Evolutionary conservation across 495 filamentous ascomycete species (phyloP).

Genomic region (Penicillium cataractarum): DNA sequence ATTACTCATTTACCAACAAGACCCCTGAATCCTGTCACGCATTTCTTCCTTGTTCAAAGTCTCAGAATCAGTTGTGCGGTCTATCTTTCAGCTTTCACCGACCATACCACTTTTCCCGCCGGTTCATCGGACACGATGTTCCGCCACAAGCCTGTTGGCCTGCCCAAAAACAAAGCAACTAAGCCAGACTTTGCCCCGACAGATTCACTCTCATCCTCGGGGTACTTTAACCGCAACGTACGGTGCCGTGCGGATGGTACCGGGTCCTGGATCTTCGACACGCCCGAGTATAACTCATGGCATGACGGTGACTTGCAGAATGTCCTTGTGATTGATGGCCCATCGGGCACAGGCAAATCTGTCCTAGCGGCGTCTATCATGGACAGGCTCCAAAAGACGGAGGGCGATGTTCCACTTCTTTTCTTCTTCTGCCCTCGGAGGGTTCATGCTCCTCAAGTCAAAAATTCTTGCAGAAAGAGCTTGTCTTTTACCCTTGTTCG

Average conservation of each 20-base stretch:
- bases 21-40: background rate
- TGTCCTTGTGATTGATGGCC: background rate
- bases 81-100: background rate
- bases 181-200: background rate
- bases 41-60: background rate
- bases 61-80: background rate
- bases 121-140: background rate
- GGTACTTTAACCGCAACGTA: background rate
- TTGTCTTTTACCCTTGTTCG: background rate
- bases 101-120: background rate
- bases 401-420: background rate
- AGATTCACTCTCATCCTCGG: background rate
- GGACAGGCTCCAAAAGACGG: background rate
- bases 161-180: background rate
- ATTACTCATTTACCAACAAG: background rate
- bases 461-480: background rate
- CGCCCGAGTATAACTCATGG: constrained; percentile 1
- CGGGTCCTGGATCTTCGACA: background rate
- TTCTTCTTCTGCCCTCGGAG: background rate
- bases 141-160: background rate
- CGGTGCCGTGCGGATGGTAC: background rate
- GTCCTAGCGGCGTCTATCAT: background rate
- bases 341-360: background rate
- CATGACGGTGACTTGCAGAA: background rate
- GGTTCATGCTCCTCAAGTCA: background rate